Percentiles rank a stretch among this genome's conserved stretches.
Conservation (phyloP, 2,329 filamentous ascomycete species). For the Fusarium multiceps region DNA sequence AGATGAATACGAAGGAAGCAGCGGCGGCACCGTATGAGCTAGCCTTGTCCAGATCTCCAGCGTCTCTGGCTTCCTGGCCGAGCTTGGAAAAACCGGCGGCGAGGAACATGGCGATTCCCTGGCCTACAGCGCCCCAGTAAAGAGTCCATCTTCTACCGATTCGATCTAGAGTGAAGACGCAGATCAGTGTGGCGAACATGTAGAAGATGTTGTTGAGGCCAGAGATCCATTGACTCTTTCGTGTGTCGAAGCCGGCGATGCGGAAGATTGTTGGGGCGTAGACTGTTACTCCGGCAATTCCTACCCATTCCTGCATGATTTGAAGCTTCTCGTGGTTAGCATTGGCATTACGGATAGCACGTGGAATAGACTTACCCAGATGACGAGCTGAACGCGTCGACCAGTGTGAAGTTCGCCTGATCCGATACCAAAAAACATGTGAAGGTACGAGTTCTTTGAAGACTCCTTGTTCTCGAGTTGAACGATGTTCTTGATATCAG, state of each 20-base stretch:
- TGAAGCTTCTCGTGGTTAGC: neutral
- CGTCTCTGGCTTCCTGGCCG: conserved; percentile 61
- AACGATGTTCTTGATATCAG: conserved; percentile 72
- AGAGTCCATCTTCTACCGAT: conserved; percentile 77
- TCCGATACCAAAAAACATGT: conserved; percentile 75
- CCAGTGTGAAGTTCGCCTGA: conserved; percentile 74
- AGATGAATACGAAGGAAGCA: conserved; percentile 75
- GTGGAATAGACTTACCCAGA: conserved; percentile 64
- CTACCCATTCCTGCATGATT: conserved; percentile 40
- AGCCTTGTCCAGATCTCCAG: conserved; percentile 56
- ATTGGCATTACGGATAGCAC: accelerated
- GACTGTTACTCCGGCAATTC: conserved; percentile 76
- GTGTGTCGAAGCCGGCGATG: conserved; percentile 72
- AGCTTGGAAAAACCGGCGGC: conserved; percentile 65
- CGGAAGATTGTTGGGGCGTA: conserved; percentile 70
- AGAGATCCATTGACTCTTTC: conserved; percentile 72
- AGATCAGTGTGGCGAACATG: conserved; percentile 74
- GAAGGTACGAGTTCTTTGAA: conserved; percentile 67
- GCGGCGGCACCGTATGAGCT: conserved; percentile 71
- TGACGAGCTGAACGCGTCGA: conserved; percentile 74
- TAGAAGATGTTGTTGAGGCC: conserved; percentile 64
- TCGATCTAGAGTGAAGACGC: conserved; percentile 75
- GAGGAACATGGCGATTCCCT: conserved; percentile 75
- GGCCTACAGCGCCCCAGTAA: conserved; percentile 73
- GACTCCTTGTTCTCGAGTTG: conserved; percentile 66